Base-by-base conservation (phyloP, 2,329 filamentous ascomycete genomes). In the Delphinella strobiligena region DNA sequence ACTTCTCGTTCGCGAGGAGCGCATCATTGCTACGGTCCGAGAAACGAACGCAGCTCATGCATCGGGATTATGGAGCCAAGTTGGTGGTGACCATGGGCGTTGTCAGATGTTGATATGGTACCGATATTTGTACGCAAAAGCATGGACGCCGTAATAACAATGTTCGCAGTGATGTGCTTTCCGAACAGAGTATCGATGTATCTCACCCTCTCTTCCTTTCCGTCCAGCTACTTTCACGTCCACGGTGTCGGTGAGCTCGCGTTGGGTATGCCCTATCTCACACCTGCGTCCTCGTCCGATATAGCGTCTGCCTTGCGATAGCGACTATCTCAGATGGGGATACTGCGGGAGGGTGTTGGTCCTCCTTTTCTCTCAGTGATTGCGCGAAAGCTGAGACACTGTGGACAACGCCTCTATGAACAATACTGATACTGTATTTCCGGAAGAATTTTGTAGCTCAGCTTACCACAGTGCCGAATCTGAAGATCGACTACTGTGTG, bases 401-500 rank as follows among this genome's bases (percentile, higher is more conserved):
- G n/a, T n/a, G n/a, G n/a, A n/a, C n/a, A 29, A 29, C 7, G 12
- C 24, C 24, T 8, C 24, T 29, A 29, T 29, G 8, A 29, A 7
- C 24, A 29, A 7, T 29, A 29, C 36, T 31, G 22, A 4, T n/a
- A n/a, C n/a, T n/a, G 5, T 24, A 30, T 27, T 15, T 7, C 10
- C 18, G 29, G 7, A 48, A 68, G 66, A 59, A 57, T 49, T 68
- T 68, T 49, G 62, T 65, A 19, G 45, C 44, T 29, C 54, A 62
- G 33, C 52, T 70, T 40, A 48, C 57, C 38, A 48, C 51, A 22
- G 59, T 63, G 34, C 58, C 61, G 19, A 61, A 60, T 41, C 51
- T 66, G 36, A 64, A 58, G 42, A 64, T 74, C 35, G 69, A 74
- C 54, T 67, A 68, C 54, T 63, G 71, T 30, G 63, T 76, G n/a